These are phyloP conservation scores for Gremmenia infestans DNA, from an alignment of 2,329 filamentous ascomycete genomes.

Conservation along the genomic window DNA sequence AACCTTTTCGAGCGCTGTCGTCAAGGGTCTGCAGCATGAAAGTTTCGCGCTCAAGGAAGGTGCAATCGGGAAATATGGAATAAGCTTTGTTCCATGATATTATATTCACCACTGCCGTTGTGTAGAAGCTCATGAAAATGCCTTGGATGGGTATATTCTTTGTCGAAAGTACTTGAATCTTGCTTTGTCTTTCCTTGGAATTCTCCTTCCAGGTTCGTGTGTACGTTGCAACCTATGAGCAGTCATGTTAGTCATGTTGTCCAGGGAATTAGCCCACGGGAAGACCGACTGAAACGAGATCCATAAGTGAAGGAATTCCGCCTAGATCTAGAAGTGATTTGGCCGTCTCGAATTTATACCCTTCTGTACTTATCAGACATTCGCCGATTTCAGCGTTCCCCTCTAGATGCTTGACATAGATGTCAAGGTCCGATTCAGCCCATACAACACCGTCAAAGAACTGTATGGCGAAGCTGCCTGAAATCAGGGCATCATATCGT, in stretches of 20 bases:
- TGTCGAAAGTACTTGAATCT: background rate
- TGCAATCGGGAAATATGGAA: conserved; percentile 5
- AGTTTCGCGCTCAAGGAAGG: conserved; percentile 3
- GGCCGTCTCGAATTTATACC: background rate
- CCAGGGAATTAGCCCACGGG: too few relatives aligned
- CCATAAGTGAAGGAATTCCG: background rate
- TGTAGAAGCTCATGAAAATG: conserved; percentile 6
- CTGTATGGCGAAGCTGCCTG: conserved; percentile 4
- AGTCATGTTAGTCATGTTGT: too few relatives aligned
- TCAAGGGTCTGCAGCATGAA: background rate
- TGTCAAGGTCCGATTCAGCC: conserved; percentile 10
- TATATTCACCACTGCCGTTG: conserved; percentile 2
- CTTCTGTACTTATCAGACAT: background rate
- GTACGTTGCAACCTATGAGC: background rate
- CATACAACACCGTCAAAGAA: conserved; percentile 10
- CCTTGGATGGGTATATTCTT: background rate
- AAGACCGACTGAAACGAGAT: background rate
- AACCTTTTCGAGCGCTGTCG: background rate
- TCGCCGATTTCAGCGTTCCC: background rate
- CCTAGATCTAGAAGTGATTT: background rate
- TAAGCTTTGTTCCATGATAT: conserved; percentile 11
- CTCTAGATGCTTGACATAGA: conserved; percentile 1
- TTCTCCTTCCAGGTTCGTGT: background rate
- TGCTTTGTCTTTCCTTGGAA: background rate
- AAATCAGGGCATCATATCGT: conserved; percentile 1